phyloP scores from a whole-genome alignment of 1,284 basidiomycete species.

The Boletus nobilissimus region DNA sequence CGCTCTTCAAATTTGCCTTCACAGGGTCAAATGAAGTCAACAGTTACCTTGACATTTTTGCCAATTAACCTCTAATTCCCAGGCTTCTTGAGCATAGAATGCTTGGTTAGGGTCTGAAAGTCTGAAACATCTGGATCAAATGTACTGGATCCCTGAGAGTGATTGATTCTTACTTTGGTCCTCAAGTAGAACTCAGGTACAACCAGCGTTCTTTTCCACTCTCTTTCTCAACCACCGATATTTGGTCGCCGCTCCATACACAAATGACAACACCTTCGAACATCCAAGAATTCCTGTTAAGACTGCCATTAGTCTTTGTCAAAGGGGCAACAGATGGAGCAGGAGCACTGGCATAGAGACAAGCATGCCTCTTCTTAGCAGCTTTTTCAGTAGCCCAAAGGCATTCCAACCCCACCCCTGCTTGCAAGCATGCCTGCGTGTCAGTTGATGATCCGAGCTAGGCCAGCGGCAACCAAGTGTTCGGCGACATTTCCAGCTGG shows the following conservation, averaged over 20 bases:
- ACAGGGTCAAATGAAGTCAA: constrained; percentile 91
- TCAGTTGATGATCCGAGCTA: constrained; percentile 96
- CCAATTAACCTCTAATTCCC: constrained; percentile 93
- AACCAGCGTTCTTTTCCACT: constrained; percentile 82
- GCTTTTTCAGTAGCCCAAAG: constrained; percentile 85
- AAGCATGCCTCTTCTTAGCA: constrained; percentile 86
- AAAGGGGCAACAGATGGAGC: constrained; percentile 48
- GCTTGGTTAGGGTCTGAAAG: constrained; percentile 89
- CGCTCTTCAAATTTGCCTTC: constrained; percentile 95
- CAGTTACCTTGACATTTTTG: constrained; percentile 83
- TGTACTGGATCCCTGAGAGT: neutral
- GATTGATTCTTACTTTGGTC: constrained; percentile 71
- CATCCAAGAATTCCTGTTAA: constrained; percentile 44
- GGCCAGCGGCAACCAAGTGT: constrained; percentile 83
- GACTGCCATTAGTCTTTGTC: constrained; percentile 56
- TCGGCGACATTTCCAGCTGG: constrained; percentile 96
- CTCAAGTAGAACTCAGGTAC: constrained; percentile 90
- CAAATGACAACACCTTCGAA: constrained; percentile 90
- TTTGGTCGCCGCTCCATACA: constrained; percentile 93
- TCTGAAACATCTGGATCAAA: constrained; percentile 47
- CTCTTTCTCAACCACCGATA: constrained; percentile 84
- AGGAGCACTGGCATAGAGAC: constrained; percentile 76
- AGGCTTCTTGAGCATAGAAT: constrained; percentile 90
- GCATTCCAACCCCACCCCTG: constrained; percentile 84
- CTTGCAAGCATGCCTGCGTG: constrained; percentile 93